These are phyloP conservation scores for Yamadazyma pseudoaaseri DNA, from an alignment of 1,139 yeast genomes.

Conservation along the genomic window DNA sequence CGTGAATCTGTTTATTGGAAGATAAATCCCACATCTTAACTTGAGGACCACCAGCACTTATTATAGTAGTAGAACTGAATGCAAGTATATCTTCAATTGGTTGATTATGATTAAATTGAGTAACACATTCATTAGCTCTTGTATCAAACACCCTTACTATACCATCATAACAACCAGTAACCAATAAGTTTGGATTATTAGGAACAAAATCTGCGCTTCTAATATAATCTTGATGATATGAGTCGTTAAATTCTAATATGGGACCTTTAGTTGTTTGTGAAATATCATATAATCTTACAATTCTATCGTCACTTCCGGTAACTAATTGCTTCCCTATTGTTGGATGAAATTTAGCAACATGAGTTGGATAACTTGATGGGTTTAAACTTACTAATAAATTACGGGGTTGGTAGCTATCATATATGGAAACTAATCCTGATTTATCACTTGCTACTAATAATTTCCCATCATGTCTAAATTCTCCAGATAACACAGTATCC, in stretches of 20 bases:
- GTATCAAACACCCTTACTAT: slow-evolving; percentile 83
- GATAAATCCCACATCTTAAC: slow-evolving; percentile 93
- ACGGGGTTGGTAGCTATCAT: slow-evolving; percentile 77
- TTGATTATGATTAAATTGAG: slow-evolving; percentile 36
- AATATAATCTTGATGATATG: slow-evolving; percentile 80
- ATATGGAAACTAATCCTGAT: slow-evolving; percentile 79
- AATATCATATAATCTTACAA: slow-evolving; percentile 85
- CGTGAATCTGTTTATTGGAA: slow-evolving; percentile 62
- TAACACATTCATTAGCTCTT: slow-evolving; percentile 49
- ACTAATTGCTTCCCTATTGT: slow-evolving; percentile 66
- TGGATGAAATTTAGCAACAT: slow-evolving; percentile 91
- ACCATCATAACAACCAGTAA: slow-evolving; percentile 97
- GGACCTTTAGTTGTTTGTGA: slow-evolving; percentile 70
- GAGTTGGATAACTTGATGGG: slow-evolving; percentile 86
- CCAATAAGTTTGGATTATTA: slow-evolving; percentile 65
- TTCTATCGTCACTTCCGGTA: slow-evolving; percentile 90
- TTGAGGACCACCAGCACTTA: slow-evolving; percentile 83
- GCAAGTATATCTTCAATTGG: slow-evolving; percentile 91
- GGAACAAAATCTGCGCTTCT: slow-evolving; percentile 82
- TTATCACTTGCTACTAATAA: slow-evolving; percentile 87
- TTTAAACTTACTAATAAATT: slow-evolving; percentile 74
- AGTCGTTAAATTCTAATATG: slow-evolving; percentile 60
- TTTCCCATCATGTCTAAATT: slow-evolving; percentile 79
- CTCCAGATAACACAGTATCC: slow-evolving; percentile 86
- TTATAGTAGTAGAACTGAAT: slow-evolving; percentile 73